phyloP scores from a whole-genome alignment of 306 rosid genomes.

The Oemleria cerasiformis region DNA sequence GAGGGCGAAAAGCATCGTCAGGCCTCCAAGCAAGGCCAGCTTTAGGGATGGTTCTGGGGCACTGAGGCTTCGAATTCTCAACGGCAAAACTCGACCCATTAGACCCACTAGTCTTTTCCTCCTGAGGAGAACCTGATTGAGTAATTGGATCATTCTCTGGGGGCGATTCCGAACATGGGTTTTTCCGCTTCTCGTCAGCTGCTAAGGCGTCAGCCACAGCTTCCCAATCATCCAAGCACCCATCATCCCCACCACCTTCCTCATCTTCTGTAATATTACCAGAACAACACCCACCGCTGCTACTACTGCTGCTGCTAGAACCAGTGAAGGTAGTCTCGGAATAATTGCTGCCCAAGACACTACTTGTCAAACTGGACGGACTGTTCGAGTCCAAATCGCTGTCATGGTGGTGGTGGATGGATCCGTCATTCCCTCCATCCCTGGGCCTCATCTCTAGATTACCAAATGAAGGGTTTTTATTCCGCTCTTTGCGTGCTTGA shows the following conservation, averaged over 20 bases:
- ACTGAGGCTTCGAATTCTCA: conserved; percentile 33
- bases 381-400: conserved; percentile 69
- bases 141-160: conserved; percentile 28
- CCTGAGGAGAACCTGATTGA: conserved; percentile 33
- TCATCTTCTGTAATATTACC: conserved; percentile 80
- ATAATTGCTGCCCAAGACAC: conserved; percentile 56
- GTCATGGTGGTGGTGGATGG: conserved; percentile 49
- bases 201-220: conserved; percentile 95
- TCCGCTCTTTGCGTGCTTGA: conserved; percentile 34
- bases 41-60: conserved; percentile 35
- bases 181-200: conserved; percentile 62
- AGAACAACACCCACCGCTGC: conserved; percentile 79
- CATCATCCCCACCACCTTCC: conserved; percentile 65
- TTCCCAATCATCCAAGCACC: conserved; percentile 97
- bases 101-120: conserved; percentile 31
- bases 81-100: conserved; percentile 29
- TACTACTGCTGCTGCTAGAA: conserved; percentile 55
- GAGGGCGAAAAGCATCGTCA: conserved; percentile 88
- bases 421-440: conserved; percentile 45
- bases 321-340: conserved; percentile 79
- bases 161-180: conserved; percentile 33
- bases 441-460: conserved; percentile 44
- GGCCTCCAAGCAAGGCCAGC: conserved; percentile 80
- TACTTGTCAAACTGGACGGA: conserved; percentile 52
- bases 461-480: conserved; percentile 35